Conservation (phyloP, 306 rosid genomes). For the Styphnolobium japonicum region DNA sequence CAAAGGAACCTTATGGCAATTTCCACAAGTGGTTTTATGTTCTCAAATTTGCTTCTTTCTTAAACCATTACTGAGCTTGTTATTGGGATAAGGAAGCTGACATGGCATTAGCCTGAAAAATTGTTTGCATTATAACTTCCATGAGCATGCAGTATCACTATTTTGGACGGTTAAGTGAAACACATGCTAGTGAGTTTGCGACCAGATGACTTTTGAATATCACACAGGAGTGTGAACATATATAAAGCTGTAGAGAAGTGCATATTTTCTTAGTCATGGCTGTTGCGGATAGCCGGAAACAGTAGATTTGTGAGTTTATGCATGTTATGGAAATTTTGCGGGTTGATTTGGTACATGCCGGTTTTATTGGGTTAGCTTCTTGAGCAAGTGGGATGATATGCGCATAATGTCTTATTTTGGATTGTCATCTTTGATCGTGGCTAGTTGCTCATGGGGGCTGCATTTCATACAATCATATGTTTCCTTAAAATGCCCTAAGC, state of each 20-base stretch:
- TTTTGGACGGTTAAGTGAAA: neutral
- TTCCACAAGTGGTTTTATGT: neutral
- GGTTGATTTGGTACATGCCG: neutral
- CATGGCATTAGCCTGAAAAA: neutral
- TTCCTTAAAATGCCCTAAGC: neutral
- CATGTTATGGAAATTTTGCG: neutral
- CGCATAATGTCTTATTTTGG: neutral
- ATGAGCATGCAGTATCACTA: neutral
- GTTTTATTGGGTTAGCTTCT: conserved; percentile 9
- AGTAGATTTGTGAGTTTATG: neutral
- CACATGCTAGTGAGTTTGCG: neutral
- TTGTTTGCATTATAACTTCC: neutral
- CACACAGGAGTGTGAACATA: neutral
- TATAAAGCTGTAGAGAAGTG: neutral
- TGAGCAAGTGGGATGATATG: conserved; percentile 1
- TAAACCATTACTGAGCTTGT: neutral
- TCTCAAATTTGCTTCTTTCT: neutral
- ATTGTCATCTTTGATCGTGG: neutral
- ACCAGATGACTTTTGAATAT: neutral
- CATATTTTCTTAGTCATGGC: neutral
- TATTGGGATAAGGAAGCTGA: conserved; percentile 8
- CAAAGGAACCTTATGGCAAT: conserved; percentile 1
- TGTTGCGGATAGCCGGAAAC: neutral
- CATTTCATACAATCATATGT: neutral
- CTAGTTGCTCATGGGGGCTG: neutral